Conservation (phyloP, 306 rosid genomes). For the Lagenaria siceraria region DNA sequence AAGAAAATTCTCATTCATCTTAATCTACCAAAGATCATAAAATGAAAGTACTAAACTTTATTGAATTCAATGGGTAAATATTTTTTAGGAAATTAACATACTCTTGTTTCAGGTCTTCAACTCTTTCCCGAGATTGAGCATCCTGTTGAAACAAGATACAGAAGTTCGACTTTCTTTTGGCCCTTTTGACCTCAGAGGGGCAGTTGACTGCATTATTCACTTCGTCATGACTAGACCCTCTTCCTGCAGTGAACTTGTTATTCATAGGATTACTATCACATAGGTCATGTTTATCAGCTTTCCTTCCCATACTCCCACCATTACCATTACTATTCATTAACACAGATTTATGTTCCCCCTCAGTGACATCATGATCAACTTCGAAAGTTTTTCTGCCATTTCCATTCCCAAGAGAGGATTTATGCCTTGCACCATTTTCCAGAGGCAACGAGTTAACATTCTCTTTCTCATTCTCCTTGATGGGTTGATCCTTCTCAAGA, state of each 20-base stretch:
- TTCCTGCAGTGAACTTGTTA: slow-evolving; percentile 16
- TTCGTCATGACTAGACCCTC: slow-evolving; percentile 22
- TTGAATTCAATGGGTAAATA: not conserved
- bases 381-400: slow-evolving; percentile 30
- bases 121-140: slow-evolving; percentile 43
- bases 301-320: slow-evolving; percentile 13
- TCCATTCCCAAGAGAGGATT: slow-evolving; percentile 19
- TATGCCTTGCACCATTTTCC: slow-evolving; percentile 41
- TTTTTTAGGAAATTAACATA: slow-evolving; percentile 19
- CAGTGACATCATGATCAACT: slow-evolving; percentile 18
- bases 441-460: slow-evolving; percentile 24
- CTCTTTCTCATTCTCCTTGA: slow-evolving; percentile 51
- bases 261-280: slow-evolving; percentile 21
- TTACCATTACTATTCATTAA: slow-evolving; percentile 27
- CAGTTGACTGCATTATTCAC: slow-evolving; percentile 25
- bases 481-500: slow-evolving; percentile 22
- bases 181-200: slow-evolving; percentile 18
- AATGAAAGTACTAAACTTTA: not conserved
- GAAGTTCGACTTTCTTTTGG: slow-evolving; percentile 45
- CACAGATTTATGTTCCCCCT: slow-evolving; percentile 15
- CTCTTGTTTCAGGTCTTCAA: slow-evolving; percentile 59
- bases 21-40: slow-evolving; percentile 1
- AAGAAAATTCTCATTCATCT: not conserved
- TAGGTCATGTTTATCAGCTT: slow-evolving; percentile 26
- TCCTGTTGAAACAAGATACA: slow-evolving; percentile 55